Evolutionary conservation across 768 basidiomycete genomes (phyloP).

Genomic region (Terana coerulea): DNA sequence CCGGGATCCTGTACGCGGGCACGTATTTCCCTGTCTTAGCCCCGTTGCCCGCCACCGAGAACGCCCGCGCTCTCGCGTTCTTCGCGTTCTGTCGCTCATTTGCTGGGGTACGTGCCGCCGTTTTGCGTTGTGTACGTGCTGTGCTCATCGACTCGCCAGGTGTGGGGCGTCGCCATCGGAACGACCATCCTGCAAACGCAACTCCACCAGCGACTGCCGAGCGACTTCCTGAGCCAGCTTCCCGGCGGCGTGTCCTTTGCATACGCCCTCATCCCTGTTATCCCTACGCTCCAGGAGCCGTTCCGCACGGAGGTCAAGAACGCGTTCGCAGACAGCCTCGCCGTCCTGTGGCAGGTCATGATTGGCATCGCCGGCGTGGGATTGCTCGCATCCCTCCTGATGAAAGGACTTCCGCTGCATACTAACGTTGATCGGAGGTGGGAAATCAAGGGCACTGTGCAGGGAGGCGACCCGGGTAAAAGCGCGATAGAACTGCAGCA

Average conservation of each 20-base stretch:
- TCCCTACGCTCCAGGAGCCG: slow-evolving; percentile 32
- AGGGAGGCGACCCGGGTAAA: no score
- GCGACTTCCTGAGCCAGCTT: slow-evolving; percentile 30
- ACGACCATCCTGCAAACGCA: slow-evolving; percentile 49
- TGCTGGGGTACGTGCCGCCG: slow-evolving; percentile 11
- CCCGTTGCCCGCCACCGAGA: slow-evolving; percentile 26
- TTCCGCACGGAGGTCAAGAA: slow-evolving; percentile 19
- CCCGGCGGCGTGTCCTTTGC: slow-evolving; percentile 37
- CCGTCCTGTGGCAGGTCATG: slow-evolving; percentile 27
- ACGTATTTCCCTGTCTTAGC: slow-evolving; percentile 26
- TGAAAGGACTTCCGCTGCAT: slow-evolving; percentile 26
- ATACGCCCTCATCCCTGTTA: slow-evolving; percentile 42
- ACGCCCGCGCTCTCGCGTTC: slow-evolving; percentile 32
- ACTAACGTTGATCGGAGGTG: slow-evolving; percentile 24
- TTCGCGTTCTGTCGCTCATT: slow-evolving; percentile 20
- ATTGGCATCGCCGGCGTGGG: slow-evolving; percentile 26
- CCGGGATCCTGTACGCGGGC: slow-evolving; percentile 20
- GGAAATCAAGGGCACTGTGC: slow-evolving; percentile 12
- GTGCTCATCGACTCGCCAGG: slow-evolving; percentile 21
- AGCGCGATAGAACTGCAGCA: no score
- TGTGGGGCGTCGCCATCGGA: slow-evolving; percentile 51
- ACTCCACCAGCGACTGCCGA: slow-evolving; percentile 38
- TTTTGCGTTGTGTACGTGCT: background rate
- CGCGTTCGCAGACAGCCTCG: slow-evolving; percentile 28
- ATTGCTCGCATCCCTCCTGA: slow-evolving; percentile 17